Evolutionary conservation across 106 monocot genomes (phyloP), one percentile per base, ranked within the genome.

Genomic region (Triglochin maritima): DNA sequence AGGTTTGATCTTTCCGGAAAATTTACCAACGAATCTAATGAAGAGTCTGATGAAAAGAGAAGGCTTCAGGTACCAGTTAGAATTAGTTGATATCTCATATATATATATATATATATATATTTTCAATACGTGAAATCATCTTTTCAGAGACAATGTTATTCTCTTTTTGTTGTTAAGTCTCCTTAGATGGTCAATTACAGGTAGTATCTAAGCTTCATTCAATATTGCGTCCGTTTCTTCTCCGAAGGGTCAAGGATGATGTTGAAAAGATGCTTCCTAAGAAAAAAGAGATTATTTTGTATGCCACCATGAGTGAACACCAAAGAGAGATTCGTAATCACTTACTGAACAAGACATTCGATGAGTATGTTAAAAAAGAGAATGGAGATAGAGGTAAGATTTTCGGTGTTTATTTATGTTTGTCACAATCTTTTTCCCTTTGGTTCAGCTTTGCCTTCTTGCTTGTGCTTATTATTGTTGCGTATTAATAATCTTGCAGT

Each of bases 281-380:
- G 51, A 98, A 98, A 80, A 98, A 91, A 70, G 96, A 98, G 80
- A 98, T 98, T 44, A 98, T 98, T 69, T 68, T 98, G 29, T 98
- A 98, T 79, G 96, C 91, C 54, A 84, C 79, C 62, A 98, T 98
- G 91, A 92, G 86, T 49, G 80, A 84, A 9, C 78, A 81, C 72
- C 96, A 98, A 65, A 98, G 84, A 79, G 71, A 75, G 48, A 57
- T 98, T 53, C 91, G 92, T 73, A 69, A 81, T 54, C 96, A 88
- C 72, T 80, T 98, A 43, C 66, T 86, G 2, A 79, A 88, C 56
- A 80, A 80, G 63, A 86, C 96, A 74, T 73, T 88, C 72, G 90
- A 86, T 7, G 76, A 88, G 50, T 88, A 86, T 70, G 46, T 98
- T 29, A 29, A 29, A 15, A 49, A 56, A 73, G 65, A 79, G 67